A percentile compares a stretch with the other conserved stretches of the same genome.
Evolutionary conservation across 2,329 filamentous ascomycete species (phyloP).

Genomic region (Aspergillus thermomutatus): DNA sequence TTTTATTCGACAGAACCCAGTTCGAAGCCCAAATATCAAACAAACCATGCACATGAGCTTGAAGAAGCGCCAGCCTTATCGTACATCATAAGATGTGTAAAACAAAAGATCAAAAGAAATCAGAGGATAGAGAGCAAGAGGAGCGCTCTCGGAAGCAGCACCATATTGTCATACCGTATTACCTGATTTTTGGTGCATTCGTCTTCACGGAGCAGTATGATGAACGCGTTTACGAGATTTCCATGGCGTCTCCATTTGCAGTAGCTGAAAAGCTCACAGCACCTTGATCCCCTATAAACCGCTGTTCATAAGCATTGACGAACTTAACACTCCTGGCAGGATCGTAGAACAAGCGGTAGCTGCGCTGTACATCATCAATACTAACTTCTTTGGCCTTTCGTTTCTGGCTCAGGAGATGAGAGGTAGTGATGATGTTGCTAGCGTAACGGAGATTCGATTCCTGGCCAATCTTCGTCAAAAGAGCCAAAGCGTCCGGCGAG

Average conservation of each 20-base stretch:
- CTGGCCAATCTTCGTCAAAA: conserved; percentile 92
- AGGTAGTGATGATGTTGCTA: conserved; percentile 96
- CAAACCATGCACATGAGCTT: conserved; percentile 20
- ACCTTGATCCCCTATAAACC: conserved; percentile 85
- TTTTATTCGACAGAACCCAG: conserved; percentile 19
- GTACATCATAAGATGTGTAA: conserved; percentile 34
- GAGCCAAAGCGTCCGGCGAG: conserved; percentile 80
- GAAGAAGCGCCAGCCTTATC: conserved; percentile 38
- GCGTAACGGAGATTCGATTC: conserved; percentile 91
- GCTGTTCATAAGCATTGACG: conserved; percentile 83
- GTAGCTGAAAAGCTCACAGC: conserved; percentile 65
- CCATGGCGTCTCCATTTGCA: conserved; percentile 63
- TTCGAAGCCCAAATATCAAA: conserved; percentile 20
- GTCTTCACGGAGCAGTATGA: neutral
- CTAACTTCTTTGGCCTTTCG: conserved; percentile 78
- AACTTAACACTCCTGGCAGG: conserved; percentile 84
- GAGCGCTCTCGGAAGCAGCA: conserved; percentile 10
- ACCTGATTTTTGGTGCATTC: neutral
- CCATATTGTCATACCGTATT: neutral
- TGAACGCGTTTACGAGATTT: conserved; percentile 51
- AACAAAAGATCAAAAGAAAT: conserved; percentile 17
- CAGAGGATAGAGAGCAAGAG: conserved; percentile 13
- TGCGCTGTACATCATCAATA: conserved; percentile 86
- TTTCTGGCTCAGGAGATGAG: conserved; percentile 82
- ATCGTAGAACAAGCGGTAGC: conserved; percentile 93